A percentile compares a stretch with the other conserved stretches of the same genome.
Evolutionary conservation across 2,329 filamentous ascomycete genomes (phyloP).

Genomic region (Curvularia eragrostidis): DNA sequence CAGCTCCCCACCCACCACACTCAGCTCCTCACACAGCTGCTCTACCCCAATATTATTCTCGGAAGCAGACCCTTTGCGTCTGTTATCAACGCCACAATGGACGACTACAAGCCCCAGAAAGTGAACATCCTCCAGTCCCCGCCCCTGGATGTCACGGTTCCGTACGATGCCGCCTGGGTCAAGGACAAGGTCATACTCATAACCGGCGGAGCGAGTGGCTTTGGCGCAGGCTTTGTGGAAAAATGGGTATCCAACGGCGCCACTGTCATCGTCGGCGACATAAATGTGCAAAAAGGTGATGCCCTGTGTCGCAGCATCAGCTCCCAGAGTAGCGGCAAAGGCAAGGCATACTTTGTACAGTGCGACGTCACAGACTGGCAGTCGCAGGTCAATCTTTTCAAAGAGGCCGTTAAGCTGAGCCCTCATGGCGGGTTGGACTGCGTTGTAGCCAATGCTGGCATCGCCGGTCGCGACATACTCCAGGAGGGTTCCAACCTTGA

Average conservation of each 20-base stretch:
- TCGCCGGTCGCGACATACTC: slow-evolving; percentile 57
- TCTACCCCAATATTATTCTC: not conserved
- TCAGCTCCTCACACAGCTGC: not conserved
- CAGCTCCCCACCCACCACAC: not conserved
- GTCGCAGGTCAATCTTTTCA: slow-evolving; percentile 69
- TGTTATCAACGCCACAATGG: slow-evolving; percentile 23
- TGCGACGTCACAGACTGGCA: slow-evolving; percentile 72
- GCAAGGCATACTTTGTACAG: slow-evolving; percentile 62
- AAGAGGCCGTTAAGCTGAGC: slow-evolving; percentile 61
- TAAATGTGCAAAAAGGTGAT: slow-evolving; percentile 63
- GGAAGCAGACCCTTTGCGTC: not conserved
- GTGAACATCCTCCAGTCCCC: slow-evolving; percentile 46
- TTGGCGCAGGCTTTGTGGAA: slow-evolving; percentile 49
- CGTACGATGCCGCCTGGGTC: slow-evolving; percentile 48
- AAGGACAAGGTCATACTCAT: slow-evolving; percentile 49
- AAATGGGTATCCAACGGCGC: slow-evolving; percentile 54
- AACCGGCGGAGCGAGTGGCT: slow-evolving; percentile 51
- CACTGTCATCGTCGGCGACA: slow-evolving; percentile 68
- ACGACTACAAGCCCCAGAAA: slow-evolving; percentile 29
- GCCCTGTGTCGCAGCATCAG: slow-evolving; percentile 62
- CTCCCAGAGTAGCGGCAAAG: slow-evolving; percentile 46
- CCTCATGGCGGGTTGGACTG: slow-evolving; percentile 64
- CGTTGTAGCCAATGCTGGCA: slow-evolving; percentile 72
- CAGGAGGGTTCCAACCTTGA: slow-evolving; percentile 57
- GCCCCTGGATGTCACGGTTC: slow-evolving; percentile 45